A percentile compares a stretch with the other conserved stretches of the same genome.
Evolutionary conservation across 2,329 filamentous ascomycete species (phyloP).

Genomic region (Alternaria arborescens): DNA sequence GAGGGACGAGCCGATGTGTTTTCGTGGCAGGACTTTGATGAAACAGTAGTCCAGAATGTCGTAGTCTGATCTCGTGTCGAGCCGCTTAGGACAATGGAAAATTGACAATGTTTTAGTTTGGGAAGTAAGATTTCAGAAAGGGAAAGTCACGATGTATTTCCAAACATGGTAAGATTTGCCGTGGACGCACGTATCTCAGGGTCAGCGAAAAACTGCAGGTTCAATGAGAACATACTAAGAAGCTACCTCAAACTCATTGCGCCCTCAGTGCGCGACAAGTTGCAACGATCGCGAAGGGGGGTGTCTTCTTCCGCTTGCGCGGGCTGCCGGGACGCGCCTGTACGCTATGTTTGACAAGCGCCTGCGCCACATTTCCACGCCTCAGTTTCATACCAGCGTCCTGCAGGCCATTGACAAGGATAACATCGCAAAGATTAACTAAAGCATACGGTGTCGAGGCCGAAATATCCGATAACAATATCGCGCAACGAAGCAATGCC

Average conservation of each 20-base stretch:
- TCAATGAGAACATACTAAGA: not conserved
- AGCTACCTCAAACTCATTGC: not conserved
- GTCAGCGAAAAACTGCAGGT: not conserved
- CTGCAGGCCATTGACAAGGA: not conserved
- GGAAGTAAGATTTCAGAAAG: not conserved
- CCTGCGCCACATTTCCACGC: constrained; percentile 14
- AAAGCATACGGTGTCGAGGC: not conserved
- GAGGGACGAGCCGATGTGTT: constrained; percentile 6
- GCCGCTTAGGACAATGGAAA: not conserved
- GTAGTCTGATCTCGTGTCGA: not conserved
- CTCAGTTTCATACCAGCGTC: constrained; percentile 6
- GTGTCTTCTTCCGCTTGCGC: not conserved
- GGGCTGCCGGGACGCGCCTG: constrained; percentile 4
- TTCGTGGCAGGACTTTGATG: not conserved
- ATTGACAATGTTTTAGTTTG: not conserved
- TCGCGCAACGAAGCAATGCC: not conserved
- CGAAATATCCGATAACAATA: not conserved
- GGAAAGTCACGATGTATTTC: not conserved
- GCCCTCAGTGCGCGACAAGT: not conserved
- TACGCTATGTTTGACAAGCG: constrained; percentile 2
- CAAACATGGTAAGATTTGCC: not conserved
- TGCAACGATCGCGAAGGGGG: not conserved
- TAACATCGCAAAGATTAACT: constrained; percentile 1
- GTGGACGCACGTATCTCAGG: not conserved
- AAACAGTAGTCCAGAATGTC: not conserved